Conservation (phyloP, 208 protist genomes). For the Leptomonas pyrrhocoris region DNA sequence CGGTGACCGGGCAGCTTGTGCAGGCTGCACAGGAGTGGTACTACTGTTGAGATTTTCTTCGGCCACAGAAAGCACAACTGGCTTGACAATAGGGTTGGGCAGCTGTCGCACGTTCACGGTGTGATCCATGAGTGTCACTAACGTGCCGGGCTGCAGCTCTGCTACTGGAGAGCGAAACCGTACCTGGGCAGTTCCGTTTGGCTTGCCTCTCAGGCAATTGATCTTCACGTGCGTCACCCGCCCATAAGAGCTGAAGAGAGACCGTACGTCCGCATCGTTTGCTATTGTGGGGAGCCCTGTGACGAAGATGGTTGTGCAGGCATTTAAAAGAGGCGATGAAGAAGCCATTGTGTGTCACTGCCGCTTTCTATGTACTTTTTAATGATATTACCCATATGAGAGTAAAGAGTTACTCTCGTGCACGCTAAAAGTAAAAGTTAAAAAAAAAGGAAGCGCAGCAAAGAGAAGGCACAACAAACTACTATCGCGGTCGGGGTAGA, state of each 20-base stretch:
- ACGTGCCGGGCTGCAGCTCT: neutral
- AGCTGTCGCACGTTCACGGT: neutral
- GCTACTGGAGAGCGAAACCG: slow-evolving; percentile 1
- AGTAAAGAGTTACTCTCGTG: neutral
- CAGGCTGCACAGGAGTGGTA: neutral
- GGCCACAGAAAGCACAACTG: too few species aligned
- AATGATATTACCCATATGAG: neutral
- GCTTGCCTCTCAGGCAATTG: neutral
- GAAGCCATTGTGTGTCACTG: neutral
- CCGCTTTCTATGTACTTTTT: neutral
- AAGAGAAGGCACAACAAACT: slow-evolving; percentile 1
- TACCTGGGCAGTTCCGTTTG: neutral
- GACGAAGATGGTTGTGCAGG: neutral
- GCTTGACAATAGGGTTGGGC: neutral
- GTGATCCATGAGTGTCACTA: neutral
- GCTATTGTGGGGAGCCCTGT: neutral
- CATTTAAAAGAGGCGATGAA: neutral
- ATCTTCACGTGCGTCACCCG: slow-evolving; percentile 4
- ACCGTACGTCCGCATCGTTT: neutral
- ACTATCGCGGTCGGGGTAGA: too few species aligned
- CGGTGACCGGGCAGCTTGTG: neutral
- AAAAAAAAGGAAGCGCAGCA: slow-evolving; percentile 23
- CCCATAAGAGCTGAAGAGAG: slow-evolving; percentile 5
- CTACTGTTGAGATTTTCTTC: too few species aligned
- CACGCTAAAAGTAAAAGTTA: neutral